A percentile compares a stretch with the other conserved stretches of the same genome.
Evolutionary conservation across 108 stramenopile genomes (phyloP).

Genomic region (Cyclotella sp.): DNA sequence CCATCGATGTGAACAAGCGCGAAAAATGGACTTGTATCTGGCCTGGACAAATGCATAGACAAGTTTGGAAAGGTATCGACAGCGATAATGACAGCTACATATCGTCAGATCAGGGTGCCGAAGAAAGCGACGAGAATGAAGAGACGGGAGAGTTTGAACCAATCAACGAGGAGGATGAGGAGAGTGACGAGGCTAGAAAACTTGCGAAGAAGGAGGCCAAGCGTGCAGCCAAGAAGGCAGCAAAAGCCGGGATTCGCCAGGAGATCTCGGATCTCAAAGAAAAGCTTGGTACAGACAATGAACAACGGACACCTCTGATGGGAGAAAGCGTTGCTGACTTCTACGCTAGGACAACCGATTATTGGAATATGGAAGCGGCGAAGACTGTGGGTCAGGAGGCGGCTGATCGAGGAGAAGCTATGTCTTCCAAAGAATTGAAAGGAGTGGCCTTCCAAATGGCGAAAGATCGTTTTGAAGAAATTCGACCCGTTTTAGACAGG

Average conservation of each 20-base stretch:
- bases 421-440: slow-evolving; percentile 79
- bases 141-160: slow-evolving; percentile 42
- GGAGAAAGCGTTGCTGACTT: slow-evolving; percentile 85
- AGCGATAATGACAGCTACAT: slow-evolving; percentile 84
- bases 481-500: slow-evolving; percentile 64
- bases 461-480: slow-evolving; percentile 67
- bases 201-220: slow-evolving; percentile 20
- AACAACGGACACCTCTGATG: slow-evolving; percentile 62
- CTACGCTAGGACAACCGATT: slow-evolving; percentile 77
- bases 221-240: slow-evolving; percentile 42
- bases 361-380: slow-evolving; percentile 68
- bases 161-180: slow-evolving; percentile 55
- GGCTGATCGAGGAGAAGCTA: slow-evolving; percentile 43
- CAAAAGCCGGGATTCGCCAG: slow-evolving; percentile 61
- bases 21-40: slow-evolving; percentile 87
- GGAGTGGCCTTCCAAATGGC: slow-evolving; percentile 81
- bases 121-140: slow-evolving; percentile 69
- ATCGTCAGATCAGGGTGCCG: slow-evolving; percentile 60
- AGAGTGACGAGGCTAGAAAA: slow-evolving; percentile 34
- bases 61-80: slow-evolving; percentile 87
- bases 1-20: slow-evolving; percentile 82
- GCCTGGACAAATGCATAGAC: slow-evolving; percentile 87
- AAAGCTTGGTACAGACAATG: slow-evolving; percentile 54
- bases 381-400: slow-evolving; percentile 27
- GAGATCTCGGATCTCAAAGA: slow-evolving; percentile 75